These are phyloP conservation scores for Davidsoniella eucalypti DNA, from an alignment of 2,329 filamentous ascomycete genomes.

Conservation along the genomic window DNA sequence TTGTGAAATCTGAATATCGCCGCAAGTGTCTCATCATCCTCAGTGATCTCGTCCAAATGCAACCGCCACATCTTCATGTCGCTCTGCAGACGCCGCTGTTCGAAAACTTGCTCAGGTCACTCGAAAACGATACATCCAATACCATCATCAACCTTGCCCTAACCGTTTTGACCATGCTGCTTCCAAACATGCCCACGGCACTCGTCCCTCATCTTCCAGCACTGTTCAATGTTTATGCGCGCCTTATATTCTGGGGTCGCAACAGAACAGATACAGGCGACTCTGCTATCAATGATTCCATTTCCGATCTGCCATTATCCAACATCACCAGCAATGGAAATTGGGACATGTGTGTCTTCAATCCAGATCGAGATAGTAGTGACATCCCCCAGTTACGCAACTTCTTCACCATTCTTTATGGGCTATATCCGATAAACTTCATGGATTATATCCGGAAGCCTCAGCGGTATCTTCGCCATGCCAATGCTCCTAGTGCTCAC, in stretches of 20 bases:
- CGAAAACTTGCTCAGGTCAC: constrained; percentile 51
- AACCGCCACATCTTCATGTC: constrained; percentile 64
- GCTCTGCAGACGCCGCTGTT: constrained; percentile 58
- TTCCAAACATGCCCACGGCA: constrained; percentile 64
- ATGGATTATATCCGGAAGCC: constrained; percentile 76
- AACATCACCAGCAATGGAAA: constrained; percentile 19
- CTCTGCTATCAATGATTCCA: constrained; percentile 18
- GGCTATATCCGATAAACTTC: constrained; percentile 71
- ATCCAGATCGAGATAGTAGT: constrained; percentile 44
- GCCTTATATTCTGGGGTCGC: constrained; percentile 63
- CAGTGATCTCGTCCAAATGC: constrained; percentile 54
- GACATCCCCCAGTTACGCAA: constrained; percentile 50
- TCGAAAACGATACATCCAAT: constrained; percentile 64
- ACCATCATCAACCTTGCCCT: constrained; percentile 60
- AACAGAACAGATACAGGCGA: constrained; percentile 29
- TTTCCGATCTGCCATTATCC: constrained; percentile 3
- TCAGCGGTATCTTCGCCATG: constrained; percentile 58
- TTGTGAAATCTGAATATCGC: constrained; percentile 48
- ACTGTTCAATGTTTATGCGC: constrained; percentile 67
- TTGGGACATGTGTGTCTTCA: constrained; percentile 51
- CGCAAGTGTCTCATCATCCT: constrained; percentile 49
- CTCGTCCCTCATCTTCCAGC: constrained; percentile 51
- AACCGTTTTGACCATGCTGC: constrained; percentile 61
- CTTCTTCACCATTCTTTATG: constrained; percentile 72
- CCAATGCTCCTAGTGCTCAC: constrained; percentile 51